phyloP scores from a whole-genome alignment of 345 rosid species.

The Excoecaria cochinchinensis region DNA sequence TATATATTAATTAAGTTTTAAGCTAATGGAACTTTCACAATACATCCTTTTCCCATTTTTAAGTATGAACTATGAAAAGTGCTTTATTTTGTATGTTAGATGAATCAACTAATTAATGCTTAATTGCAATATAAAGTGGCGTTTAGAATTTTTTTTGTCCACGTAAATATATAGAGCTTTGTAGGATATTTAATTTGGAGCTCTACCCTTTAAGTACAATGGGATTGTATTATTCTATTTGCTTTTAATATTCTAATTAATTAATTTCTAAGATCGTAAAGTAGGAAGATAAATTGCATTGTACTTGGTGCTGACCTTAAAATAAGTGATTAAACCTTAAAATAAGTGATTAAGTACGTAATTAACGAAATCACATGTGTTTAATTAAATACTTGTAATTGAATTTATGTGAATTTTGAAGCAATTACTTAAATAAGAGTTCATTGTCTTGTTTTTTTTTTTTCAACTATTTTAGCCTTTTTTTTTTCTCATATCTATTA shows the following conservation, averaged over 20 bases:
- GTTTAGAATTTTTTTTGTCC: no score
- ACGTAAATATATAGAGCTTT: slow-evolving; percentile 1
- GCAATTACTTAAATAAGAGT: no score
- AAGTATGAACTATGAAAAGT: slow-evolving; percentile 17
- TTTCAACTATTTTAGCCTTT: no score
- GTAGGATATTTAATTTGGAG: slow-evolving; percentile 11
- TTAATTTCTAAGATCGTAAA: neutral
- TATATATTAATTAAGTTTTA: slow-evolving; percentile 15
- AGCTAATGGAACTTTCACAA: slow-evolving; percentile 27
- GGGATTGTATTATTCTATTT: neutral
- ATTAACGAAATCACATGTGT: neutral
- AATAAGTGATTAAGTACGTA: neutral
- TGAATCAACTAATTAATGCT: neutral
- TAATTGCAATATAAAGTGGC: no score
- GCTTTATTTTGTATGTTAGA: slow-evolving; percentile 26
- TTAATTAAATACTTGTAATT: neutral
- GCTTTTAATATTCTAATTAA: slow-evolving; percentile 7
- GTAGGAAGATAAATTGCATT: neutral
- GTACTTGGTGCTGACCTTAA: neutral
- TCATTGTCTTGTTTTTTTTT: no score
- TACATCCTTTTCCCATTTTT: no score
- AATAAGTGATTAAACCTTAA: neutral
- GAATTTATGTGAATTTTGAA: no score
- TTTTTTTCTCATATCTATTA: no score
- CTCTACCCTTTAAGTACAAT: neutral